Percentiles rank a stretch among this genome's conserved stretches.
Conservation (phyloP, 495 filamentous ascomycete genomes). For the Chaetomium cochliodes region DNA sequence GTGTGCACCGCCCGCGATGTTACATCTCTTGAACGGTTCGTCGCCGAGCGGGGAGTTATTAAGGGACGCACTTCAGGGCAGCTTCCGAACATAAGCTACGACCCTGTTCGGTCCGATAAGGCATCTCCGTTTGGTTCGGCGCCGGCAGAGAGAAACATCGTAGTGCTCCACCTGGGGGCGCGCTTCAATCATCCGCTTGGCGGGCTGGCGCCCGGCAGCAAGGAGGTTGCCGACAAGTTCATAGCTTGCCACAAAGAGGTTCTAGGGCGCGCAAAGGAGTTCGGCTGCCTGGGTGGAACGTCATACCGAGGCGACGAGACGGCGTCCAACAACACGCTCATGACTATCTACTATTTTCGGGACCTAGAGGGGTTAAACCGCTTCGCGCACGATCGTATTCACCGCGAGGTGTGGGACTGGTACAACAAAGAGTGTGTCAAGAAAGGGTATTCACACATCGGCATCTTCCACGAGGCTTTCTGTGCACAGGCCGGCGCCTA, state of each 20-base stretch:
- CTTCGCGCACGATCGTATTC: slow-evolving; percentile 50
- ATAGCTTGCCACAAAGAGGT: slow-evolving; percentile 12
- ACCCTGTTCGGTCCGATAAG: slow-evolving; percentile 15
- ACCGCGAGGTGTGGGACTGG: slow-evolving; percentile 51
- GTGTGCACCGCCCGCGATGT: slow-evolving; percentile 29
- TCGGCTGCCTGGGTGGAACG: slow-evolving; percentile 36
- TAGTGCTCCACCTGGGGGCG: slow-evolving; percentile 32
- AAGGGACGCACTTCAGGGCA: slow-evolving; percentile 16
- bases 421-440: slow-evolving; percentile 27
- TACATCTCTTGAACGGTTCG: neutral
- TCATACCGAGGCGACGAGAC: slow-evolving; percentile 26
- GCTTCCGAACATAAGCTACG: slow-evolving; percentile 13
- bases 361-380: slow-evolving; percentile 46
- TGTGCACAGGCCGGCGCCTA: slow-evolving; percentile 17
- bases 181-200: slow-evolving; percentile 39
- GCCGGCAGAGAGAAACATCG: slow-evolving; percentile 16
- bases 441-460: slow-evolving; percentile 17
- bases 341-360: slow-evolving; percentile 50
- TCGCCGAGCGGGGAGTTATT: neutral
- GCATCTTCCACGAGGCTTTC: slow-evolving; percentile 30
- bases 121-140: slow-evolving; percentile 2
- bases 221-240: slow-evolving; percentile 33
- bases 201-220: slow-evolving; percentile 34
- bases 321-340: slow-evolving; percentile 37
- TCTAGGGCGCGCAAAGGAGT: slow-evolving; percentile 29